Percentiles rank a stretch among this genome's conserved stretches.
Evolutionary conservation across 371 early-diverging fungal species (phyloP).

Genomic region (Mortierella sp.): DNA sequence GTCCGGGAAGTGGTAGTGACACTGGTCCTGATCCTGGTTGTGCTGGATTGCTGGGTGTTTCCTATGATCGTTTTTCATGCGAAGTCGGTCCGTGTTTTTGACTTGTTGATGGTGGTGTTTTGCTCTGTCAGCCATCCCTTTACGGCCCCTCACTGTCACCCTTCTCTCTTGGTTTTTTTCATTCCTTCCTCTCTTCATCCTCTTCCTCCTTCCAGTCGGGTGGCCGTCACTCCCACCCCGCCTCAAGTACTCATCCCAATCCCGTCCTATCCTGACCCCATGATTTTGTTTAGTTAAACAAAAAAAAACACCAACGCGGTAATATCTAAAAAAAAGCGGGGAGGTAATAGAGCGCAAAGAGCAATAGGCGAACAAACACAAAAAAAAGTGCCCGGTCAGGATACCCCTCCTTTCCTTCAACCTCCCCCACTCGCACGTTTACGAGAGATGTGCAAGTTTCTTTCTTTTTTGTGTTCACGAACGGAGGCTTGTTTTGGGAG

Average conservation of each 20-base stretch:
- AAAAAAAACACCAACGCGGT: neutral
- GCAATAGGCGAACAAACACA: neutral
- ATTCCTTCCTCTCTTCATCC: neutral
- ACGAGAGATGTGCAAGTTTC: neutral
- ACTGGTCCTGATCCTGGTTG: too few species aligned
- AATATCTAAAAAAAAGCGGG: neutral
- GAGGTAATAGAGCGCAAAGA: neutral
- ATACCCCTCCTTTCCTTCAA: neutral
- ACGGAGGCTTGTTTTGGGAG: neutral
- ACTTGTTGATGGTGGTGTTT: neutral
- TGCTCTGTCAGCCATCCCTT: neutral
- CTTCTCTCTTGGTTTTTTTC: neutral
- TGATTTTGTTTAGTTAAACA: neutral
- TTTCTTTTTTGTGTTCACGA: neutral
- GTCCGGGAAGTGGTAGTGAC: too few species aligned
- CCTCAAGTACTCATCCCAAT: neutral
- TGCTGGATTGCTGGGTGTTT: too few species aligned
- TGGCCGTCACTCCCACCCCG: neutral
- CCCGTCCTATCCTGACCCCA: neutral
- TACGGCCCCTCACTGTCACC: neutral
- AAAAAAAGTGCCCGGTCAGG: neutral
- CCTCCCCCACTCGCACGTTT: neutral
- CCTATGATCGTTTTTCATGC: too few species aligned
- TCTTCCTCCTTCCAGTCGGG: neutral
- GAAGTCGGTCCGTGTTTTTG: neutral